Base-by-base conservation (phyloP, 2,329 filamentous ascomycete species). In the Lecanicillium sp. region DNA sequence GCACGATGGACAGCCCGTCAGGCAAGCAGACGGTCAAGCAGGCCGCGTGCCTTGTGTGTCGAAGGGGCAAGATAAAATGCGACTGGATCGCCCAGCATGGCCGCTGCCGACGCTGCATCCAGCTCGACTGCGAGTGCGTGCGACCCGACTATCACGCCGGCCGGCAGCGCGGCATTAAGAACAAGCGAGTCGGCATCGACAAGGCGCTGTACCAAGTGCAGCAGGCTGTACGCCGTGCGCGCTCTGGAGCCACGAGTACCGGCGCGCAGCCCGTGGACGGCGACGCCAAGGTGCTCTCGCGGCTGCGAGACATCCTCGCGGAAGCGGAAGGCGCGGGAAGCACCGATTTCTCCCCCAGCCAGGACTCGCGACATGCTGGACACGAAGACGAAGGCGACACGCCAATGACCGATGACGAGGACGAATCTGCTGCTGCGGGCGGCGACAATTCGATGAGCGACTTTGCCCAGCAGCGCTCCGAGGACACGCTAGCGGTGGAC, bases 121-220 rank as follows among this genome's bases (percentile, higher is more conserved):
- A 77, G 50, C 62, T 72, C 7, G 66, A 71, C 25, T 54, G 62
- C 12, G 77, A 84, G 43, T 87, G 82, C 54, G 64, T 84, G 5
- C 76, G 84, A 3, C 81, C 73, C n/a, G 74, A 74, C n/a, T 84
- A 85, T 52, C 81, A 85, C 45, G 72, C 84, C 4, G 82, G 82
- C 7, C 68, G 83, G 36, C 81, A 84, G 52, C 86, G 86, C 53
- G 83, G 82, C 17, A 81, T 86, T 44, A 87, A 86, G 57, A 87
- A 87, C 58, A 87, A 87, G 58, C 76, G 83, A 29, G 81, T 79
- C 13, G 83, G 83, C 1, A 62, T 87, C 20, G 82, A 86, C 45
- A 87, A 86, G 59, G 82, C 82, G 3, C 71, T 87, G 15, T 78
- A 77, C 51, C 81, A 85, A 52, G 81, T 87, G 44, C 80, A 86